These are phyloP conservation scores for Hymenoscyphus fraxineus DNA, from an alignment of 2,329 filamentous ascomycete genomes.

Conservation along the genomic window DNA sequence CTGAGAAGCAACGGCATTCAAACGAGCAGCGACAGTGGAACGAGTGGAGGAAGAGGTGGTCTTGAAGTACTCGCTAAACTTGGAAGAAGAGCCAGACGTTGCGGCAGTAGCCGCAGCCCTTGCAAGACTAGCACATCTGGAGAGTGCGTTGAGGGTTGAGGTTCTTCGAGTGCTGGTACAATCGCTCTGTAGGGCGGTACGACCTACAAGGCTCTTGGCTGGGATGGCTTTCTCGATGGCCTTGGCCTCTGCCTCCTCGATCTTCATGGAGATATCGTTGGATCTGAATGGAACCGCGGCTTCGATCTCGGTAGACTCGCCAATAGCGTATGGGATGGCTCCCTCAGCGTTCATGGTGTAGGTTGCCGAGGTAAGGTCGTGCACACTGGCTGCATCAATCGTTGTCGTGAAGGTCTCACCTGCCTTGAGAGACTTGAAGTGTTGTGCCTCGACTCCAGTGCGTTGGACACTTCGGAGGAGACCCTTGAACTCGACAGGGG, in stretches of 20 bases:
- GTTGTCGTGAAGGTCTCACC: constrained; percentile 41
- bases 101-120: constrained; percentile 49
- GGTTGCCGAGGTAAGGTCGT: constrained; percentile 45
- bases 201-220: constrained; percentile 41
- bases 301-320: constrained; percentile 48
- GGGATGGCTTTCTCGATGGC: constrained; percentile 46
- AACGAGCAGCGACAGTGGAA: constrained; percentile 46
- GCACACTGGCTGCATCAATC: constrained; percentile 43
- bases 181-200: constrained; percentile 48
- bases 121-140: constrained; percentile 52
- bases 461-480: constrained; percentile 39
- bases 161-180: constrained; percentile 48
- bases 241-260: constrained; percentile 54
- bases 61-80: constrained; percentile 62
- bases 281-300: constrained; percentile 53
- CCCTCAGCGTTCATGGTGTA: constrained; percentile 56
- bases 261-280: constrained; percentile 53
- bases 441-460: constrained; percentile 35
- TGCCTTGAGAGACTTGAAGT: constrained; percentile 41
- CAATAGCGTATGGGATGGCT: constrained; percentile 51
- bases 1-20: constrained; percentile 52
- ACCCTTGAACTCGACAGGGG: constrained; percentile 40
- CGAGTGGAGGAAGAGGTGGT: constrained; percentile 45
- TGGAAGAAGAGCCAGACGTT: constrained; percentile 44
- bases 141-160: constrained; percentile 48